These are phyloP conservation scores for Ceratobasidium sp. DNA, from an alignment of 1,284 basidiomycete genomes.

Conservation along the genomic window DNA sequence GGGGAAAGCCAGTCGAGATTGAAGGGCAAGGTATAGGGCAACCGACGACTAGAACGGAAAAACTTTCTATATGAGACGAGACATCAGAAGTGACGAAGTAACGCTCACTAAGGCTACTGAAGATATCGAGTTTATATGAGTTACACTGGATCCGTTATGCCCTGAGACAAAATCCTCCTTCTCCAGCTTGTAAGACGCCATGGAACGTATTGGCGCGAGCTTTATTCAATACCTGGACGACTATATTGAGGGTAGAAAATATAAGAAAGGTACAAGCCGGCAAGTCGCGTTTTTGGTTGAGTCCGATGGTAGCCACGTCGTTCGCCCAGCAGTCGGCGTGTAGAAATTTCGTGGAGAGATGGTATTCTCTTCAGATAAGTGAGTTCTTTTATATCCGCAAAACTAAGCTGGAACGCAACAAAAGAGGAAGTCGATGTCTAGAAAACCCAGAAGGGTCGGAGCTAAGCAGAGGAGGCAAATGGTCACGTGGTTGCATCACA, in stretches of 20 bases:
- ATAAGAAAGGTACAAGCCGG: background rate
- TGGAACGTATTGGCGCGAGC: background rate
- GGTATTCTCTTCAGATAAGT: background rate
- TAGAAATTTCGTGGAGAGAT: background rate
- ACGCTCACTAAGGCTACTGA: constrained; percentile 77
- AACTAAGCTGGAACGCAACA: background rate
- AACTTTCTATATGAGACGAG: constrained; percentile 21
- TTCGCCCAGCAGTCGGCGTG: constrained; percentile 14
- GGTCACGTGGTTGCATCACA: background rate
- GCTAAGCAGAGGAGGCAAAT: background rate
- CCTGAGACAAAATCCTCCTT: constrained; percentile 93
- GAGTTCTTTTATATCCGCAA: background rate
- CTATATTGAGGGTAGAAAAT: background rate
- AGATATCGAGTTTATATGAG: constrained; percentile 82
- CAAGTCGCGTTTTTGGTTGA: constrained; percentile 1
- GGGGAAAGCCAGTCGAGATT: constrained; percentile 60
- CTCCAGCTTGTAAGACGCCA: constrained; percentile 75
- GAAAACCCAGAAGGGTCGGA: background rate
- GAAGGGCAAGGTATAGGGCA: constrained; percentile 73
- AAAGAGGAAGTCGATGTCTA: background rate
- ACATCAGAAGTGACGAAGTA: background rate
- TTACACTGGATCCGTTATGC: constrained; percentile 81
- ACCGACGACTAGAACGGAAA: constrained; percentile 72
- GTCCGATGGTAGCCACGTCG: constrained; percentile 10
- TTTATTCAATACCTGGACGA: background rate